A percentile compares a stretch with the other conserved stretches of the same genome.
phyloP scores from a whole-genome alignment of 306 rosid genomes.

The Acacia crassicarpa region DNA sequence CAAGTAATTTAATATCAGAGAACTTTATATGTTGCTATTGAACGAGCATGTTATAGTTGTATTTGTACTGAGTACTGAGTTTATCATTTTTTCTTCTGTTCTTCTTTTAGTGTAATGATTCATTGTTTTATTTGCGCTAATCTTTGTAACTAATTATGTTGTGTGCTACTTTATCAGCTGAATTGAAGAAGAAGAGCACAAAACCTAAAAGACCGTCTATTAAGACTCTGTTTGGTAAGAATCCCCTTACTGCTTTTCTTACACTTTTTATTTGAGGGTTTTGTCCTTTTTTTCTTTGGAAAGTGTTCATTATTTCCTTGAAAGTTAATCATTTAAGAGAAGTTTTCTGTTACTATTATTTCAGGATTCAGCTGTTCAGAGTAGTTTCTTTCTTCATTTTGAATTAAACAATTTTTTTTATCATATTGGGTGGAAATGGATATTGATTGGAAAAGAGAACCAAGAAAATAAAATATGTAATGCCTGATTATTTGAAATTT shows the following conservation, averaged over 20 bases:
- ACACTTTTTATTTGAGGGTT: background rate
- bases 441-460: background rate
- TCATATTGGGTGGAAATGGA: background rate
- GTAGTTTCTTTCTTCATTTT: background rate
- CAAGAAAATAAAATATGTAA: too few relatives aligned
- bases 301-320: constrained; percentile 5
- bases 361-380: background rate
- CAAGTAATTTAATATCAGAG: constrained; percentile 21
- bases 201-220: constrained; percentile 90
- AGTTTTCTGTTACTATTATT: background rate
- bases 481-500: background rate
- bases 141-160: constrained; percentile 22
- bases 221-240: constrained; percentile 86
- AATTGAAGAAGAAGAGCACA: constrained; percentile 89
- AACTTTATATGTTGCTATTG: constrained; percentile 7
- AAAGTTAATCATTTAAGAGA: background rate
- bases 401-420: background rate
- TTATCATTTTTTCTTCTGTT: background rate
- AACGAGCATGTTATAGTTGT: background rate
- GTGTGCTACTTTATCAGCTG: constrained; percentile 59
- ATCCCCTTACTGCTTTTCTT: constrained; percentile 19
- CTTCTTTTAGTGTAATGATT: constrained; percentile 3
- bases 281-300: background rate
- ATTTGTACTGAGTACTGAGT: background rate
- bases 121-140: constrained; percentile 2